Conservation (phyloP, 768 basidiomycete genomes). For the Trichaptum fuscoviolaceum region DNA sequence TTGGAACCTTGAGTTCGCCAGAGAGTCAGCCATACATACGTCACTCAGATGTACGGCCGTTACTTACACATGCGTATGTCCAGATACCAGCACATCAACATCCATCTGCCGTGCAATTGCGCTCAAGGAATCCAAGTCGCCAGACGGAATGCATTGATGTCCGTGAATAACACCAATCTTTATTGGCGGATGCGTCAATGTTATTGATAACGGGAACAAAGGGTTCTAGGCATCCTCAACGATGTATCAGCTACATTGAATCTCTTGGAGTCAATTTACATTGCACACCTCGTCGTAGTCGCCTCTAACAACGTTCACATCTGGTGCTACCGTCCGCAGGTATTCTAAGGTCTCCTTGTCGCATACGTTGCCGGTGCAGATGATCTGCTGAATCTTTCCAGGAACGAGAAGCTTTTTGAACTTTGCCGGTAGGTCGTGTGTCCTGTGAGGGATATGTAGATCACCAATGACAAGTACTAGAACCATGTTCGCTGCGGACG, state of each 20-base stretch:
- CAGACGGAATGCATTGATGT: conserved; percentile 88
- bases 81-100: conserved; percentile 90
- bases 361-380: conserved; percentile 96
- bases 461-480: conserved; percentile 97
- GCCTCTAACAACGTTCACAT: conserved; percentile 87
- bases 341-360: conserved; percentile 98
- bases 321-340: conserved; percentile 87
- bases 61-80: conserved; percentile 88
- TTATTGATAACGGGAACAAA: conserved; percentile 73
- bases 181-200: conserved; percentile 78
- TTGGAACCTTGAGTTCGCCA: conserved; percentile 63
- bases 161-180: conserved; percentile 92
- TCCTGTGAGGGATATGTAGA: conserved; percentile 89
- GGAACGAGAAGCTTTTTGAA: conserved; percentile 94
- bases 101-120: conserved; percentile 94
- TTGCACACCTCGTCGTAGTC: conserved; percentile 88
- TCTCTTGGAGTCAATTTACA: not conserved
- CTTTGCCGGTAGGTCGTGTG: conserved; percentile 88
- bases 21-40: not conserved
- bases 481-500: conserved; percentile 47
- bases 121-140: conserved; percentile 86
- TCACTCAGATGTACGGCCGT: not conserved
- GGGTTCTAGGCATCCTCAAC: conserved; percentile 39
- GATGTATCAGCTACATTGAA: not conserved
- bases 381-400: conserved; percentile 96